Base-by-base conservation (phyloP, 2,329 filamentous ascomycete genomes). In the Penicillium aurantiogriseum region DNA sequence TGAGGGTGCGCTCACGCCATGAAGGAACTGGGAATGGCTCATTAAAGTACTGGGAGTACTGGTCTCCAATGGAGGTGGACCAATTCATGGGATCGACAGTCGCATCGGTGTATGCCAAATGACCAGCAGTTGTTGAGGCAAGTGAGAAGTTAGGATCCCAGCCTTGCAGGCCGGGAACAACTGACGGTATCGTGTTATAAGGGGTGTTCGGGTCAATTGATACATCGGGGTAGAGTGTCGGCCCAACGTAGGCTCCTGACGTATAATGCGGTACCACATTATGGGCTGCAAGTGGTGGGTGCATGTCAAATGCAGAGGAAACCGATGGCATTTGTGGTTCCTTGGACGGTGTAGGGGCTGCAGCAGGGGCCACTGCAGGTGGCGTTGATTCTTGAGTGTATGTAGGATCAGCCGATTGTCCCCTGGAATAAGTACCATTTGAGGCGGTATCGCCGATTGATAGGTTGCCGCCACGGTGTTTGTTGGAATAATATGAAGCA, bases 1-100 rank as follows among this genome's bases (percentile, higher is more conserved):
- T 92, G 33, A 95, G 78, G 58, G 81, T 81, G 82, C 91, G 67
- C 85, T 85, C 58, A 81, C 83, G 69, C 83, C 83, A 72, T 61
- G 76, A 67, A 68, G 79, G 72, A 59, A 76, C 70, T 31, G 76
- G 76, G 56, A 76, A 77, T 11, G 76, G 74, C 45, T 79, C 77
- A 43, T 77, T 75, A 62, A 77, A 76, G 59, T 79, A 79, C 44
- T 78, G 76, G 19, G 77, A 79, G 57, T 79, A 79, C 52, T 79
- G 77, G 46, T 78, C 76, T 9, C 75, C 77, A 52, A 79, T 76
- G 4, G 73, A 69, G 35, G 74, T 73, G 36, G 76, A 68, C 74
- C 77, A 79, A 45, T 74, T 70, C 66, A 76, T 73, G n/a, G 74
- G 71, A 59, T 76, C 71, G 49, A 74, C 67, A 6, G 58, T 63